A percentile compares a stretch with the other conserved stretches of the same genome.
These are phyloP conservation scores for Mallotus nudiflorus DNA, from an alignment of 345 rosid species.

Conservation along the genomic window DNA sequence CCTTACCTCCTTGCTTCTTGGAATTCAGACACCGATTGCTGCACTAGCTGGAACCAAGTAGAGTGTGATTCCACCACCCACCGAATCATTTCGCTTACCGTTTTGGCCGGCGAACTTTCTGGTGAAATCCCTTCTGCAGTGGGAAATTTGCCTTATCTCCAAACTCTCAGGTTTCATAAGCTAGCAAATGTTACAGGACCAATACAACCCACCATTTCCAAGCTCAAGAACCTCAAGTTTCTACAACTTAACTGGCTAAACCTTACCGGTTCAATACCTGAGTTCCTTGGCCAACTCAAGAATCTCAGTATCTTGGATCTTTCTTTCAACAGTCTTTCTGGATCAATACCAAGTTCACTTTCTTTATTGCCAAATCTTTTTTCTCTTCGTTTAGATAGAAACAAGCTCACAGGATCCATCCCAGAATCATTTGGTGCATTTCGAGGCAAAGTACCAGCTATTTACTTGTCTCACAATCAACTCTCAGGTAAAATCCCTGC, in stretches of 20 bases:
- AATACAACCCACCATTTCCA: conserved; percentile 54
- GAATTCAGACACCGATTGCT: conserved; percentile 63
- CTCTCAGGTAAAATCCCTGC: conserved; percentile 60
- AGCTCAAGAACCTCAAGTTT: conserved; percentile 49
- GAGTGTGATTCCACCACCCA: conserved; percentile 57
- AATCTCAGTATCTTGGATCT: conserved; percentile 52
- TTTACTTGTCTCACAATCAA: conserved; percentile 66
- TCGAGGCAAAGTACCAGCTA: conserved; percentile 27
- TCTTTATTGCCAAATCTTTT: conserved; percentile 45
- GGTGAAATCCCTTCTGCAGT: conserved; percentile 59
- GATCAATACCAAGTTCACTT: conserved; percentile 54
- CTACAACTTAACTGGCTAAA: conserved; percentile 60
- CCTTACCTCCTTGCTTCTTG: conserved; percentile 77
- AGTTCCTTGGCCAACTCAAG: conserved; percentile 46
- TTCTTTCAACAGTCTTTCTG: conserved; percentile 60
- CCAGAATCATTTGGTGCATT: conserved; percentile 63
- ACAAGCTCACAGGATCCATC: conserved; percentile 56
- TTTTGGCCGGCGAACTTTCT: conserved; percentile 52
- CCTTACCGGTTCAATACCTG: conserved; percentile 58
- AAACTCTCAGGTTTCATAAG: conserved; percentile 48
- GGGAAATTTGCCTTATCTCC: conserved; percentile 64
- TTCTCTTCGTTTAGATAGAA: conserved; percentile 59
- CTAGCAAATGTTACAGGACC: conserved; percentile 62
- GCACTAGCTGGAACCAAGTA: conserved; percentile 62
- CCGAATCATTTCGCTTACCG: conserved; percentile 57